Conservation (phyloP, 768 basidiomycete genomes). For the Termitomyces sp. region DNA sequence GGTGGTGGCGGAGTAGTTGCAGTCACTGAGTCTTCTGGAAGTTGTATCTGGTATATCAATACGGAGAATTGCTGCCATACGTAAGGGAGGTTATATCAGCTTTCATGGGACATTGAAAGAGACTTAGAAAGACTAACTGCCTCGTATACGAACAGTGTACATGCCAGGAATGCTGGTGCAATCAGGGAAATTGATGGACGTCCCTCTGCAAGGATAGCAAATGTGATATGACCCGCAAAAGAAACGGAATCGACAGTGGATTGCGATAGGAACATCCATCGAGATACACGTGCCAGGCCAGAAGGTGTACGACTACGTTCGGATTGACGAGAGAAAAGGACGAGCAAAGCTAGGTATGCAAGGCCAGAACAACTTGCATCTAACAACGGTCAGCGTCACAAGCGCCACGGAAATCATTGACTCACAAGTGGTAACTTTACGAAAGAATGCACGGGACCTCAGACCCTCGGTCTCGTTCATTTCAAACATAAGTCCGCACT, state of each 20-base stretch:
- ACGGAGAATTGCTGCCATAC: constrained; percentile 72
- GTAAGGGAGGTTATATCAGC: neutral
- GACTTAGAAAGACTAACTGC: constrained; percentile 44
- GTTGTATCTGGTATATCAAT: constrained; percentile 78
- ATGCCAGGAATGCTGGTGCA: constrained; percentile 80
- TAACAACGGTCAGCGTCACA: constrained; percentile 20
- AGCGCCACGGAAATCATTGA: neutral
- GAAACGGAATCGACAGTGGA: constrained; percentile 76
- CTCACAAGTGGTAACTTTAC: constrained; percentile 66
- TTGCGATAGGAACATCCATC: constrained; percentile 81
- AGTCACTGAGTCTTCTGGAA: constrained; percentile 54
- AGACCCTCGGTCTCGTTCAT: constrained; percentile 64
- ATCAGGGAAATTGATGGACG: constrained; percentile 75
- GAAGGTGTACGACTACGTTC: constrained; percentile 74
- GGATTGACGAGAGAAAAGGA: constrained; percentile 70
- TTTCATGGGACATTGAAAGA: neutral
- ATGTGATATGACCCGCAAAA: constrained; percentile 85
- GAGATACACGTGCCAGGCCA: constrained; percentile 70
- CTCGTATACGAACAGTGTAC: constrained; percentile 76
- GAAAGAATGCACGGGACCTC: constrained; percentile 67
- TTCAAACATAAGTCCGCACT: constrained; percentile 75
- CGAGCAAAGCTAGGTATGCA: constrained; percentile 62
- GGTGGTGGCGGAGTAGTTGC: constrained; percentile 12
- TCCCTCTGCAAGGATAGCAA: constrained; percentile 82
- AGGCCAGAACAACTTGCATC: constrained; percentile 70